Evolutionary conservation across 1,284 basidiomycete genomes (phyloP).

Genomic region (Ceratobasidium sp.): DNA sequence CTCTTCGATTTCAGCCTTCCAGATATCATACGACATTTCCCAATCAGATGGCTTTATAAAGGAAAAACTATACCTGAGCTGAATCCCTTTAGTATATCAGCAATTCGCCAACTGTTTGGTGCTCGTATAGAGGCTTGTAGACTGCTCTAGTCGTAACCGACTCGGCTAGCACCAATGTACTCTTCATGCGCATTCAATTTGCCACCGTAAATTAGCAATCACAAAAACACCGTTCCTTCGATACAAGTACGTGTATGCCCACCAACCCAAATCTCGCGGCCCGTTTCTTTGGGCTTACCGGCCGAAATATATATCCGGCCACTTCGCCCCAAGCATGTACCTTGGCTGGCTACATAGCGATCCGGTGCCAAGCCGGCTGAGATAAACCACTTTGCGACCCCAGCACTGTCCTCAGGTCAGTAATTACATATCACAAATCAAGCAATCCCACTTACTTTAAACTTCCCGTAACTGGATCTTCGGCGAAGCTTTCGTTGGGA

Average conservation of each 20-base stretch:
- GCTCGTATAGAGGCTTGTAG: too few relatives aligned
- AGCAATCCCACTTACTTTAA: slow-evolving; percentile 13
- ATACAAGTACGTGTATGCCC: slow-evolving; percentile 11
- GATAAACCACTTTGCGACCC: slow-evolving; percentile 34
- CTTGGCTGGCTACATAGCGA: slow-evolving; percentile 20
- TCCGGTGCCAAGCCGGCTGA: slow-evolving; percentile 20
- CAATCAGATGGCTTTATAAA: too few relatives aligned
- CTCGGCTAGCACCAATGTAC: too few relatives aligned
- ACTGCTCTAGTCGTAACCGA: too few relatives aligned
- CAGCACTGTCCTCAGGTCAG: background rate
- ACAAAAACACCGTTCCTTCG: slow-evolving; percentile 14
- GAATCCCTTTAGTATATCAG: too few relatives aligned
- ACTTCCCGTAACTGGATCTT: slow-evolving; percentile 28
- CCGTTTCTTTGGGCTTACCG: background rate
- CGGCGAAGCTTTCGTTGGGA: slow-evolving; percentile 17
- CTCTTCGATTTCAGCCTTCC: too few relatives aligned
- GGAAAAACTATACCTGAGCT: too few relatives aligned
- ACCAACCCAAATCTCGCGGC: slow-evolving; percentile 18
- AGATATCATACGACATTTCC: too few relatives aligned
- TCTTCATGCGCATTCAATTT: too few relatives aligned
- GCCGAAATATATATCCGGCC: slow-evolving; percentile 23
- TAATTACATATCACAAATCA: background rate
- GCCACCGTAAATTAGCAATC: background rate
- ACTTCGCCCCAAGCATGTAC: slow-evolving; percentile 20
- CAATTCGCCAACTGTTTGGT: too few relatives aligned